Evolutionary conservation across 495 filamentous ascomycete species (phyloP).

Genomic region (Polyplosphaeria fusca): DNA sequence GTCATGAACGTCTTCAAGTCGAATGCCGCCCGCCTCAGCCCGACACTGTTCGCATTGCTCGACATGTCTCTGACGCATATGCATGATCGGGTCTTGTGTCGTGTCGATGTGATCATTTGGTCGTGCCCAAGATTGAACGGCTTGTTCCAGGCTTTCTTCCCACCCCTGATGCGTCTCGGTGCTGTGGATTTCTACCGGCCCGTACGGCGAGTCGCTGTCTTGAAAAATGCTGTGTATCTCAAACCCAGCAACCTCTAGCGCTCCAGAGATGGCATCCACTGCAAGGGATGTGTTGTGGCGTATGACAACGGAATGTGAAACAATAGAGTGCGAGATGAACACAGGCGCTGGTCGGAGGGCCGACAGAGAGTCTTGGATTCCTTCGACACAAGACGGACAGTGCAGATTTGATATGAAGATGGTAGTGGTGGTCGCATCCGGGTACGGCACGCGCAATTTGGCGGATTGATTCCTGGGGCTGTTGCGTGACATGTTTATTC

Average conservation of each 20-base stretch:
- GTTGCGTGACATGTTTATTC: conserved; percentile 11
- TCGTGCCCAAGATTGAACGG: conserved; percentile 28
- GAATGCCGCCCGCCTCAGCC: conserved; percentile 18
- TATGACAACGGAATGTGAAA: conserved; percentile 54
- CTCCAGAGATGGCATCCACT: conserved; percentile 25
- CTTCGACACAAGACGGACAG: conserved; percentile 58
- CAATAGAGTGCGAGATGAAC: conserved; percentile 56
- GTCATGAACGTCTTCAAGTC: neutral
- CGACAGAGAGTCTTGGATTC: conserved; percentile 51
- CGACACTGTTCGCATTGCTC: conserved; percentile 33
- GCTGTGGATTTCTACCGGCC: conserved; percentile 15
- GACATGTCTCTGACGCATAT: conserved; percentile 27
- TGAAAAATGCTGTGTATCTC: conserved; percentile 37
- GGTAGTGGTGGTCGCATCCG: conserved; percentile 28
- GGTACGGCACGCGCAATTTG: neutral
- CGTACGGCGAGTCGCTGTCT: conserved; percentile 1
- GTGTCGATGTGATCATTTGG: neutral
- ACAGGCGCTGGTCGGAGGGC: conserved; percentile 42
- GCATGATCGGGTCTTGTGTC: conserved; percentile 6
- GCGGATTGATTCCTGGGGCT: neutral
- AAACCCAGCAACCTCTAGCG: conserved; percentile 32
- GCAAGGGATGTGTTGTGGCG: conserved; percentile 29
- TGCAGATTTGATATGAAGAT: conserved; percentile 54
- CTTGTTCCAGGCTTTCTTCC: conserved; percentile 32
- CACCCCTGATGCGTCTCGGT: conserved; percentile 20